Conservation (phyloP, 805 yeast genomes). For the Candida nemodendra region DNA sequence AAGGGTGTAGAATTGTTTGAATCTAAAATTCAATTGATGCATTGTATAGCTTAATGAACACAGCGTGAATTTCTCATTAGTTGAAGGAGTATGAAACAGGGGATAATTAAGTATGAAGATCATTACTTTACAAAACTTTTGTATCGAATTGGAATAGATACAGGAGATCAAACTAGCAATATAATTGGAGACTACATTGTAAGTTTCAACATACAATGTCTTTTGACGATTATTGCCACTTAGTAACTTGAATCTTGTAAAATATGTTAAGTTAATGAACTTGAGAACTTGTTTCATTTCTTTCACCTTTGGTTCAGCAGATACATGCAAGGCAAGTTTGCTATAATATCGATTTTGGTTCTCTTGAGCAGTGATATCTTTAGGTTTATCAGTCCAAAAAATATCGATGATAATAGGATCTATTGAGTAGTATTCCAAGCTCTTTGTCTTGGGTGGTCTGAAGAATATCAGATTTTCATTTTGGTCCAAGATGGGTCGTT, state of each 20-base stretch:
- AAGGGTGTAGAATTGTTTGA: constrained; percentile 72
- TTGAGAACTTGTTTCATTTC: constrained; percentile 28
- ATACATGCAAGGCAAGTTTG: constrained; percentile 28
- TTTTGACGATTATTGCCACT: constrained; percentile 2
- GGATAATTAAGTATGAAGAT: constrained; percentile 14
- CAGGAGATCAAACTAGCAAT: constrained; percentile 1
- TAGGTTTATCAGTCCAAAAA: constrained; percentile 31
- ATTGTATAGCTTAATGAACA: constrained; percentile 46
- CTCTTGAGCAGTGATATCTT: constrained; percentile 11
- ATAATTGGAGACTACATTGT: constrained; percentile 1
- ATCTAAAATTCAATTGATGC: constrained; percentile 74
- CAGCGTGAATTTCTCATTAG: constrained; percentile 7
- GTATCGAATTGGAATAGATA: constrained; percentile 11
- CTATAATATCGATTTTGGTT: constrained; percentile 26
- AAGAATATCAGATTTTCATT: constrained; percentile 45
- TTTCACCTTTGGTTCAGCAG: constrained; percentile 9
- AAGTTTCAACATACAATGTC: constrained; percentile 2
- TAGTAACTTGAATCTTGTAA: constrained; percentile 23
- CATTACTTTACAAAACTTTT: constrained; percentile 12
- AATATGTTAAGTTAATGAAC: constrained; percentile 32
- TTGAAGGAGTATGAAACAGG: constrained; percentile 7
- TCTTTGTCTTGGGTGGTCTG: constrained; percentile 66
- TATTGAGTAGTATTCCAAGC: constrained; percentile 74
- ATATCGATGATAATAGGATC: constrained; percentile 69
- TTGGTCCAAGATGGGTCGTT: constrained; percentile 16